Evolutionary conservation across 768 basidiomycete genomes (phyloP), one percentile per base, ranked within the genome.

Genomic region (Suillus paluster): DNA sequence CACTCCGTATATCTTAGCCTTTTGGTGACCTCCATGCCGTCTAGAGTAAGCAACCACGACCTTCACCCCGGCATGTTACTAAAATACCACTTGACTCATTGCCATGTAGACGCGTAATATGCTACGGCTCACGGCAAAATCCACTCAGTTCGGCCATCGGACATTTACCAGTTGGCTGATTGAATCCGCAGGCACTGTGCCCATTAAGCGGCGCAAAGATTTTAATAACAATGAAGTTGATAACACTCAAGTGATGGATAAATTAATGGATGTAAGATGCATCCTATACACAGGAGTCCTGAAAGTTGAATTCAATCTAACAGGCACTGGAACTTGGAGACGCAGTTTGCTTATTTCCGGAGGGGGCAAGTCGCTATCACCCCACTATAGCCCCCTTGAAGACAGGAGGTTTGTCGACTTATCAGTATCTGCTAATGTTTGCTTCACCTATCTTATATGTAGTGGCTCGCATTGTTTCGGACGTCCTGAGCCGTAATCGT

Each of bases 161-260:
- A 95, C 92, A 3, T 93, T 96, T 73, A 93, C 91, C 9, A 92
- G 90, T 64, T 95, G 94, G 94, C 82, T 96, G 21, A 93, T 96
- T 55, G 92, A 95, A 72, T 87, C 88, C 19, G 90, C 91, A 11
- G 95, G 94, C 14, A 94, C 95, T 1, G 83, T 96, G 3, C 94
- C 94, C 1, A 84, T 96, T 48, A 84, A 88, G 70, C 81, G 94
- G 62, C 81, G 85, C 57, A 93, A 89, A 65, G 94, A 96, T 69
- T 84, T 81, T 66, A 64, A 65, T 0, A 84, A 87, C 52, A 82
- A 77, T 4, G 76, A 73, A 15, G 78, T 77, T 0, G 87, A 95
- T 73, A 96, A 96, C 70, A 79, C 81, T 1, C 78, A 83, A 2
- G 85, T 81, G 27, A 92, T 96, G 88, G 76, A 78, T 48, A 83